These are phyloP conservation scores for Boletus speciosus DNA, from an alignment of 768 basidiomycete species.

Conservation along the genomic window DNA sequence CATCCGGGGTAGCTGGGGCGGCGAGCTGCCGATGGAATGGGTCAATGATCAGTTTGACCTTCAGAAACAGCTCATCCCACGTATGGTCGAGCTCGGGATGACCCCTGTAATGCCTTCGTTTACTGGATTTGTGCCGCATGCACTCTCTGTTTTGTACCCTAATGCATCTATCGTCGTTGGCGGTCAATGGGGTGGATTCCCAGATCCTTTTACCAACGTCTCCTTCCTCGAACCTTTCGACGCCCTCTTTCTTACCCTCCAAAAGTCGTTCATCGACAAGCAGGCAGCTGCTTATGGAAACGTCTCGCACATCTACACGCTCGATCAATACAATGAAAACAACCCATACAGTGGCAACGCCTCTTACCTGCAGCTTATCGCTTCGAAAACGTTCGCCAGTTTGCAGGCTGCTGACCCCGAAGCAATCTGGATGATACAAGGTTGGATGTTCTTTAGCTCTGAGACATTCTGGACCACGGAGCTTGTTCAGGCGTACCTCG, in stretches of 20 bases:
- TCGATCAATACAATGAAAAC: conserved; percentile 45
- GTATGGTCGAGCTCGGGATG: conserved; percentile 43
- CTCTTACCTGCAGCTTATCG: conserved; percentile 33
- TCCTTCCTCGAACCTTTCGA: conserved; percentile 42
- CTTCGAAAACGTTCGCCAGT: conserved; percentile 35
- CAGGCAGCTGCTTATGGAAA: conserved; percentile 37
- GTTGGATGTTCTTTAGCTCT: conserved; percentile 39
- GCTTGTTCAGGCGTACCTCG: conserved; percentile 38
- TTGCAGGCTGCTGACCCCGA: conserved; percentile 38
- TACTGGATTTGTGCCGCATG: conserved; percentile 40
- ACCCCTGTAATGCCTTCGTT: conserved; percentile 41
- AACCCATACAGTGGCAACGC: conserved; percentile 33
- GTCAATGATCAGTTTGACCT: conserved; percentile 36
- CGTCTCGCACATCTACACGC: conserved; percentile 41
- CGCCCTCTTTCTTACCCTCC: conserved; percentile 34
- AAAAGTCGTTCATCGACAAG: conserved; percentile 38
- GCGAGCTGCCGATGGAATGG: conserved; percentile 36
- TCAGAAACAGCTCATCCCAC: conserved; percentile 34
- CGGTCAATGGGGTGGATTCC: conserved; percentile 35
- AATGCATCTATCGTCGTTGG: conserved; percentile 36
- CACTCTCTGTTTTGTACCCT: conserved; percentile 29
- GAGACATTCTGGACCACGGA: conserved; percentile 39
- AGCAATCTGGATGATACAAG: conserved; percentile 42
- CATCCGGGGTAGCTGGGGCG: conserved; percentile 40
- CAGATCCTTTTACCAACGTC: conserved; percentile 31